These are phyloP conservation scores for Aspergillus sojae DNA, from an alignment of 2,329 filamentous ascomycete species.

Conservation along the genomic window DNA sequence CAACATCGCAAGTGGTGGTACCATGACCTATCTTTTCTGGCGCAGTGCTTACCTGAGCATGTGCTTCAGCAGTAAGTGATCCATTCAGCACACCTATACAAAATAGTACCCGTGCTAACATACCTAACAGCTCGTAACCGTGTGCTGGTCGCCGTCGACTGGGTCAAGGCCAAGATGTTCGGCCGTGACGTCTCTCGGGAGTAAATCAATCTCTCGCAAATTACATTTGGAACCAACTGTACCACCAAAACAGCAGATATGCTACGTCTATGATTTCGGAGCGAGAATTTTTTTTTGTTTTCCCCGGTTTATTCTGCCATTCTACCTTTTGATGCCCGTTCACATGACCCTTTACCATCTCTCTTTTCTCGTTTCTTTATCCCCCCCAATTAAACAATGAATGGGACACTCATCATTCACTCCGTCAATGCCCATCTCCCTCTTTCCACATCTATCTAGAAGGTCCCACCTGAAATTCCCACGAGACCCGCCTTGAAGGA, in stretches of 20 bases:
- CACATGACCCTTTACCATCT: conserved; percentile 17
- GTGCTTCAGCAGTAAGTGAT: conserved; percentile 95
- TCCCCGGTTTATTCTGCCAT: conserved; percentile 7
- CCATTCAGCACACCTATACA: neutral
- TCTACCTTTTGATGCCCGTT: conserved; percentile 15
- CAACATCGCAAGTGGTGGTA: conserved; percentile 91
- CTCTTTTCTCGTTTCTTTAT: conserved; percentile 19
- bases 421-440: neutral
- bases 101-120: conserved; percentile 15
- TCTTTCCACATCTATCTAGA: neutral
- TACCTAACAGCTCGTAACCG: conserved; percentile 76
- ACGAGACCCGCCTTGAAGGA: neutral
- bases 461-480: neutral
- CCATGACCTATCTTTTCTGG: conserved; percentile 98
- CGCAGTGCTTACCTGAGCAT: conserved; percentile 97
- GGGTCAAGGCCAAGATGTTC: conserved; percentile 95
- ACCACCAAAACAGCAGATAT: conserved; percentile 19
- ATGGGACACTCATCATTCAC: neutral
- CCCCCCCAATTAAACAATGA: neutral
- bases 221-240: conserved; percentile 15
- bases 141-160: conserved; percentile 88
- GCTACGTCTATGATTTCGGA: conserved; percentile 20
- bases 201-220: conserved; percentile 35
- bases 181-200: conserved; percentile 77
- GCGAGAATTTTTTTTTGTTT: conserved; percentile 12